Percentiles rank a stretch among this genome's conserved stretches.
phyloP scores from a whole-genome alignment of 148 eudicot genomes.

The Rhododendron williamsianum region DNA sequence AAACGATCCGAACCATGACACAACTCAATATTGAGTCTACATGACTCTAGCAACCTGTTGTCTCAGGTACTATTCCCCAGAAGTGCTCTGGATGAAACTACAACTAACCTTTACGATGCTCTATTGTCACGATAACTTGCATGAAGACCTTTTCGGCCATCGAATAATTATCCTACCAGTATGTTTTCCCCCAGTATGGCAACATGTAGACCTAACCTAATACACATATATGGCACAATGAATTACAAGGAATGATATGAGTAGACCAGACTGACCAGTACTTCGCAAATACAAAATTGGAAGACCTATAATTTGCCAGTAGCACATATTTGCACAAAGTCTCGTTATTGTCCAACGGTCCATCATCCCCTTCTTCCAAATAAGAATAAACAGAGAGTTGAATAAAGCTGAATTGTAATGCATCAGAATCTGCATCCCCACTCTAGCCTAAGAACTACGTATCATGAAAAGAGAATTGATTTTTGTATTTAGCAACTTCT shows the following conservation, averaged over 20 bases:
- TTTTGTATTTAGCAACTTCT: background rate
- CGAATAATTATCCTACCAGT: background rate
- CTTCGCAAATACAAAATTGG: background rate
- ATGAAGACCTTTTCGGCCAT: background rate
- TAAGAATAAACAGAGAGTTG: background rate
- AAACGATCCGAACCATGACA: background rate
- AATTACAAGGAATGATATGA: background rate
- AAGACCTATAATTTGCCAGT: background rate
- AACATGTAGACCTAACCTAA: background rate
- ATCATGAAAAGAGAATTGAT: no score
- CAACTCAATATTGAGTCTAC: background rate
- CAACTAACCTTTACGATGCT: background rate
- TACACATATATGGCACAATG: background rate
- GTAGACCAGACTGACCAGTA: no score
- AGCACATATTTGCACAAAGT: background rate
- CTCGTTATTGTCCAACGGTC: background rate
- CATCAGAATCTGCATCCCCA: background rate
- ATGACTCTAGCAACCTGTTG: background rate
- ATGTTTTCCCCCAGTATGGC: background rate
- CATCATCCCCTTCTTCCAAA: background rate
- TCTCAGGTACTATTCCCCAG: background rate
- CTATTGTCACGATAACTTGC: background rate
- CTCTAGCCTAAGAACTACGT: background rate
- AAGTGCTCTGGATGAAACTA: background rate
- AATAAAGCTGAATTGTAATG: background rate